Conservation (phyloP, 345 rosid species). For the Corchorus olitorius region DNA sequence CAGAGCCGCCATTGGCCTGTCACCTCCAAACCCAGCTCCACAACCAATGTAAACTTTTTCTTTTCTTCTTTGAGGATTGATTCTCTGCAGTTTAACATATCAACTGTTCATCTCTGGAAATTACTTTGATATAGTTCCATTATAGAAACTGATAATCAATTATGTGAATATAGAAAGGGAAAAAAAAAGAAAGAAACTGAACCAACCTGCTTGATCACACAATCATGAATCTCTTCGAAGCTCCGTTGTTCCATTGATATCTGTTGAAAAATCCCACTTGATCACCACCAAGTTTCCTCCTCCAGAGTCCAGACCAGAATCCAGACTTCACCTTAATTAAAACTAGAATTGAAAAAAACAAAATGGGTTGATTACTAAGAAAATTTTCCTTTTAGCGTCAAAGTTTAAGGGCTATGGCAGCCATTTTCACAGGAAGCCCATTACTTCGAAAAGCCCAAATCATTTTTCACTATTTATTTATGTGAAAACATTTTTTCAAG, state of each 20-base stretch:
- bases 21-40: conserved; percentile 96
- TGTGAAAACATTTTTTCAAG: too few species aligned
- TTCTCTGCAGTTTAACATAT: conserved; percentile 51
- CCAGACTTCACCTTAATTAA: background rate
- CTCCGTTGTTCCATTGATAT: conserved; percentile 34
- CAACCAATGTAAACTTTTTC: conserved; percentile 79
- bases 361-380: background rate
- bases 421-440: background rate
- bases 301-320: too few species aligned
- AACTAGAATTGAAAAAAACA: background rate
- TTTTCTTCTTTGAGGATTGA: conserved; percentile 54
- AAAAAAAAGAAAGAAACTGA: background rate
- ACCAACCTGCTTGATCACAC: conserved; percentile 50
- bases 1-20: conserved; percentile 75
- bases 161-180: background rate
- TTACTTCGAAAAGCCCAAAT: background rate
- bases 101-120: background rate
- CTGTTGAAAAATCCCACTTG: background rate
- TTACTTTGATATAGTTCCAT: background rate
- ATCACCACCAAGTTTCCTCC: background rate
- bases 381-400: background rate
- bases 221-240: conserved; percentile 32
- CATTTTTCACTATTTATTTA: background rate
- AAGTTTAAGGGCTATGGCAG: too few species aligned
- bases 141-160: background rate